Evolutionary conservation across 2,329 filamentous ascomycete genomes (phyloP), one percentile per base, ranked within the genome.

Genomic region (Sordariomycetes sp.): DNA sequence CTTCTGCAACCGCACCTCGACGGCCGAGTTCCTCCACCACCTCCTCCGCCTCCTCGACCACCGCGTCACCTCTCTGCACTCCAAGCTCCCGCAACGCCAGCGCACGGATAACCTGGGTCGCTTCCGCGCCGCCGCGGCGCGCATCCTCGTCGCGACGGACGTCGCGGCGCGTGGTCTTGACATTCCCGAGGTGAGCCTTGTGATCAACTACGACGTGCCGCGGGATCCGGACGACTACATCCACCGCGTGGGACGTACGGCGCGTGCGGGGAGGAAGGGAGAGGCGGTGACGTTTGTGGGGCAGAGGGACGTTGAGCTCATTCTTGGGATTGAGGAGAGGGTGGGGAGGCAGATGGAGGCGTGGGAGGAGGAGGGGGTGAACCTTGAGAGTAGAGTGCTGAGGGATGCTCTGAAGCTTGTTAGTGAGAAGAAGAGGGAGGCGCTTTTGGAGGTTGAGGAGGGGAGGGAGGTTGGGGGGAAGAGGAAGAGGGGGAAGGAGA

Each of bases 201-300:
- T 99, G 2, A 75, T 99, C 66, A 97, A 99, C 72, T 99, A 91
- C 71, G 94, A 99, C 67, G 83, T 99, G 1, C 94, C 94, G 0
- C 84, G 92, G n/a, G 90, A 96, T 67, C 90, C 92, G 2, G 91
- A 96, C 68, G 92, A 96, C 71, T 99, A 99, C 69, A 94, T 99
- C 62, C 94, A 99, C 74, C 84, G 94, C 13, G 92, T 96, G 55
- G 94, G 94, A 69, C 86, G 94, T 72, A 99, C 94, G 13, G 94
- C 94, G 3, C 85, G 94, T 80, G 94, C 94, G 0, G 94, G 94
- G 0, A 81, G 90, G 52, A 78, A 77, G 56, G 94, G 94, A 65
- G 86, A 90, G 62, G 84, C 87, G 5, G 83, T 96, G 17, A 95
- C 89, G 2, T 82, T 99, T 64, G 86, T 99, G 2, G 92, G 94